Evolutionary conservation across 306 rosid species (phyloP), one percentile per base, ranked within the genome.

Genomic region (Sphenostylis stenocarpa): DNA sequence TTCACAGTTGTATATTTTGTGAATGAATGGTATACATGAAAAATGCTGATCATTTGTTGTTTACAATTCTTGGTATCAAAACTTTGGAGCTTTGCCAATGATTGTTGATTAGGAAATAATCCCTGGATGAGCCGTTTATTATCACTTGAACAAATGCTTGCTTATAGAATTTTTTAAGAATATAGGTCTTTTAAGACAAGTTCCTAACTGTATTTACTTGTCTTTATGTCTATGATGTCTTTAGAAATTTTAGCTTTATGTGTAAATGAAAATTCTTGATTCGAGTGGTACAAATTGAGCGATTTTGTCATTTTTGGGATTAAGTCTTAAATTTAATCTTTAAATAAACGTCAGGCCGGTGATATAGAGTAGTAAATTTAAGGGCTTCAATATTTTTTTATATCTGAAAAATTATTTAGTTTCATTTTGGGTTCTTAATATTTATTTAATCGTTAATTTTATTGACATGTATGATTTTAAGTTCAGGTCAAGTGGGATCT

Each of bases 1-100:
- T 38, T 38, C 34, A 28, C 47, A 70, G 21, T 6, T 67, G 89
- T 82, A 83, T 65, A 86, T 85, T 83, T 75, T 83, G 86, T 82
- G 77, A 84, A 68, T 82, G 75, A 84, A 68, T 71, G 67, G 19
- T 76, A 81, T 58, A 74, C 71, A 71, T 77, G 49, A 79, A 75
- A 55, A 21, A 19, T 39, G 14, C 19, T 65, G 33, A 73, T 45
- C 57, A 72, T 66, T 83, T 53, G 45, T 73, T 33, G 53, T 63
- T 62, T 67, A 67, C 53, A 66, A 73, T 49, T 78, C 29, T 44
- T 36, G 36, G 44, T 33, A 49, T 56, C 61, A 28, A 28, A 13
- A 56, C 63, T 56, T 53, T 53, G 28, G n/a, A 39, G 61, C 63
- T 73, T 73, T 67, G 65, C 66, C 48, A 67, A 19, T 31, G 19